A percentile compares a stretch with the other conserved stretches of the same genome.
Conservation (phyloP, 768 basidiomycete species). For the Filobasidium floriforme region DNA sequence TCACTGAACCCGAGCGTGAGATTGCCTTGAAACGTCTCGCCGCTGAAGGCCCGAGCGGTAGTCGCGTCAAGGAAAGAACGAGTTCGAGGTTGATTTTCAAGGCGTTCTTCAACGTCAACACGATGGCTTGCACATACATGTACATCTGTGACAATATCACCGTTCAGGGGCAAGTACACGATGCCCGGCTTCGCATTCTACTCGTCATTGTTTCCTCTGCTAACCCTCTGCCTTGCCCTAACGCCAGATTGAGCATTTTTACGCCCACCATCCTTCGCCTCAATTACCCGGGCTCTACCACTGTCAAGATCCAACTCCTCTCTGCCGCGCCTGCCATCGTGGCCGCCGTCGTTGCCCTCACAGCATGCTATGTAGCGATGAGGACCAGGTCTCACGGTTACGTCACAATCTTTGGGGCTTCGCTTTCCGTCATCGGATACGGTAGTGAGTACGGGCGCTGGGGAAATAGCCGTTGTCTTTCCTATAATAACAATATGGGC, state of each 20-base stretch:
- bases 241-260: slow-evolving; percentile 4
- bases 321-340: slow-evolving; percentile 2
- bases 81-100: slow-evolving; percentile 8
- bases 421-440: slow-evolving; percentile 2
- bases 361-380: slow-evolving; percentile 5
- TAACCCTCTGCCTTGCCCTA: neutral
- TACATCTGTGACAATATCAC: slow-evolving; percentile 6
- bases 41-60: neutral
- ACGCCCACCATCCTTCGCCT: slow-evolving; percentile 5
- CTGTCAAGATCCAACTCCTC: slow-evolving; percentile 10
- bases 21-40: neutral
- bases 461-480: neutral
- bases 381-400: neutral
- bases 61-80: neutral
- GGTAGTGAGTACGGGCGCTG: slow-evolving; percentile 1
- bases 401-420: slow-evolving; percentile 5
- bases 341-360: slow-evolving; percentile 3
- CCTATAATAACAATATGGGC: neutral
- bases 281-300: slow-evolving; percentile 5
- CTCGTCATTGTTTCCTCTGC: neutral
- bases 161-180: neutral
- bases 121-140: slow-evolving; percentile 3
- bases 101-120: slow-evolving; percentile 6
- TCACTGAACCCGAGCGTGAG: neutral
- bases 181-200: neutral